Conservation (phyloP, 139 green algal species). For the Chlorella sp. region DNA sequence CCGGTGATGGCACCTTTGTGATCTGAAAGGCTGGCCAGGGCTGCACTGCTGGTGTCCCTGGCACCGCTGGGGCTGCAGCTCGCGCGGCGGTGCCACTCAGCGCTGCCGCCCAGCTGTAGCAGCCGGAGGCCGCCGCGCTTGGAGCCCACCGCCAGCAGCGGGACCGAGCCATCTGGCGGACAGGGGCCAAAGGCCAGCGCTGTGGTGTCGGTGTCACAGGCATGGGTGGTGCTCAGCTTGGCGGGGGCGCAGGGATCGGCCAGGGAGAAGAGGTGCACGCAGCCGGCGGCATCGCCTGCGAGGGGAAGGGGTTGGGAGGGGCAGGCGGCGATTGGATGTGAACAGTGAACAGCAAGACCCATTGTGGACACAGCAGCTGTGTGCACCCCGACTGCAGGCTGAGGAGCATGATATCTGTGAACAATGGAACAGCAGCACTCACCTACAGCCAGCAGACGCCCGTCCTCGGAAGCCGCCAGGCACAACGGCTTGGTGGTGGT, state of each 20-base stretch:
- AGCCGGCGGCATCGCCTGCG: constrained; percentile 1
- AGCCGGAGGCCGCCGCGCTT: neutral
- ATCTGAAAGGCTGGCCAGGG: neutral
- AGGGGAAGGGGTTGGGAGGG: too few relatives aligned
- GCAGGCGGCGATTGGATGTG: neutral
- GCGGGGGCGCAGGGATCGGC: neutral
- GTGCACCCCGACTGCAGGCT: too few relatives aligned
- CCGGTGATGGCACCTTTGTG: neutral
- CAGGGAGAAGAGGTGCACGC: constrained; percentile 13
- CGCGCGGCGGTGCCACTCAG: too few relatives aligned
- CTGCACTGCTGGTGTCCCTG: neutral
- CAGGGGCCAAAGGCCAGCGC: neutral
- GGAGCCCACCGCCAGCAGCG: constrained; percentile 11
- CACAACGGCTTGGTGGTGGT: neutral
- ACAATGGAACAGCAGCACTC: neutral
- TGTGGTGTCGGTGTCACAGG: neutral
- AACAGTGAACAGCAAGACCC: neutral
- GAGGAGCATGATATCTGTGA: too few relatives aligned
- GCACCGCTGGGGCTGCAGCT: too few relatives aligned
- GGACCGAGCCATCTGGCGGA: neutral
- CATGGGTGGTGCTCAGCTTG: neutral
- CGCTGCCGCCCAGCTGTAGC: neutral
- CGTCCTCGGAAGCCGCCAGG: constrained; percentile 5
- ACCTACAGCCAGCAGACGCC: constrained; percentile 21
- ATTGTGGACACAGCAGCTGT: too few relatives aligned